Evolutionary conservation across 805 yeast species (phyloP), one percentile per base, ranked within the genome.

Genomic region (Saccharomycopsis fibuligera): DNA sequence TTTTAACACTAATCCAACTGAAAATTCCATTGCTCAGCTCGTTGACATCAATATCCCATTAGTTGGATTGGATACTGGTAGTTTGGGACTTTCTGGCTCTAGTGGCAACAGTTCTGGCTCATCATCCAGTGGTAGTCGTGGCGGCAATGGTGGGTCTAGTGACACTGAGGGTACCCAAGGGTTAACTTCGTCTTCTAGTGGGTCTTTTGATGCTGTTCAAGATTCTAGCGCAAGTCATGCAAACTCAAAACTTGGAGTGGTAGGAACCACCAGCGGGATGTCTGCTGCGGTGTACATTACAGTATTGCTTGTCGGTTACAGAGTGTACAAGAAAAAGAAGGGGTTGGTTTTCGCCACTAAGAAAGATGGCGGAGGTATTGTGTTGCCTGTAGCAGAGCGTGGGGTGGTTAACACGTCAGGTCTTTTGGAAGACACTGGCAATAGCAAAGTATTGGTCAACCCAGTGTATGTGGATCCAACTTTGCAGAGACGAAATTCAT

Each of bases 21-120:
- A 77, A 49, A 60, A 65, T 16, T 65, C 80, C 36, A 69, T 91
- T 59, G 83, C 89, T 48, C 56, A 65, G 38, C 74, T 87, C 62
- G 83, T 93, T 56, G 97, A 93, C 64, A 71, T 75, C 48, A 71
- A 79, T 48, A 80, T 80, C 50, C 88, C 86, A 43, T 58, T 79
- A 43, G 68, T 70, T 16, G 79, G 77, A 5, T 65, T 77, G 41
- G 54, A 46, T 29, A 10, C 49, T 6, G 23, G 35, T 35, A 22
- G 29, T 27, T 4, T 16, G 12, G 17, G 36, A 8, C 5, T 21
- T 4, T 17, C 45, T 16, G 23, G 33, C 17, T 10, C 41, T 12
- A 56, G 60, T 45, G 62, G 63, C 24, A 60, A 70, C 14, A 59
- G 60, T 35, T 52, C 60, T 8, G 60, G 56, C 21, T n/a, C n/a